Evolutionary conservation across 1,139 yeast genomes (phyloP).

Genomic region (Chernovozyma aurita): DNA sequence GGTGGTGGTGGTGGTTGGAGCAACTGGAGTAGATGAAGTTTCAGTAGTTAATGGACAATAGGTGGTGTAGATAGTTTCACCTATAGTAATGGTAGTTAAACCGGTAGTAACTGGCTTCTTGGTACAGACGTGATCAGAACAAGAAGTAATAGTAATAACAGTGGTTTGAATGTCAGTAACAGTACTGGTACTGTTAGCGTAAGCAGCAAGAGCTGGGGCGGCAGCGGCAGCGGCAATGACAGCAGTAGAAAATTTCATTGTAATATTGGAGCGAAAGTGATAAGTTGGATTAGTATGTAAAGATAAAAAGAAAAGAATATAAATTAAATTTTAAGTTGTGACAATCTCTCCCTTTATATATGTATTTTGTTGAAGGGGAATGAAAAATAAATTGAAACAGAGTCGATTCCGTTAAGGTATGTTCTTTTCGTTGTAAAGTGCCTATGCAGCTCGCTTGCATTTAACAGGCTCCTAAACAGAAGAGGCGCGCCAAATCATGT

Average conservation of each 20-base stretch:
- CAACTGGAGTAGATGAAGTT: neutral
- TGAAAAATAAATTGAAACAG: too few relatives aligned
- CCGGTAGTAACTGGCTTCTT: slow-evolving; percentile 18
- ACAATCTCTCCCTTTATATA: too few relatives aligned
- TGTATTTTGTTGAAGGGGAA: too few relatives aligned
- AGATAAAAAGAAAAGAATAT: slow-evolving; percentile 6
- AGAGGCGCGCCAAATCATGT: too few relatives aligned
- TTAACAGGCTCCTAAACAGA: too few relatives aligned
- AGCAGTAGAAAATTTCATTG: slow-evolving; percentile 17
- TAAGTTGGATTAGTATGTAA: slow-evolving; percentile 5
- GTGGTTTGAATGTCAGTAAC: slow-evolving; percentile 22
- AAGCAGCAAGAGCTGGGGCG: slow-evolving; percentile 1
- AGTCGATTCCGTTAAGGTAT: too few relatives aligned
- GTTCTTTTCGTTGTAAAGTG: too few relatives aligned
- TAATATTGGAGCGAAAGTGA: slow-evolving; percentile 15
- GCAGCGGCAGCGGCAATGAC: slow-evolving; percentile 2
- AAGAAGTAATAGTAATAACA: slow-evolving; percentile 36
- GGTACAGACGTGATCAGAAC: slow-evolving; percentile 27
- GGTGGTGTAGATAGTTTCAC: slow-evolving; percentile 27
- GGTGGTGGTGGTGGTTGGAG: slow-evolving; percentile 20
- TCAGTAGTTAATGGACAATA: slow-evolving; percentile 24
- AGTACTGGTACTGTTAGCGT: slow-evolving; percentile 12
- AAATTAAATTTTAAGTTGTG: slow-evolving; percentile 1
- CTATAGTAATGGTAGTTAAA: slow-evolving; percentile 20
- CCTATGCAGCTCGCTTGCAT: too few relatives aligned